Percentiles rank a stretch among this genome's conserved stretches.
These are phyloP conservation scores for Acanthamoeba triangularis DNA, from an alignment of 208 protist species.

Conservation along the genomic window DNA sequence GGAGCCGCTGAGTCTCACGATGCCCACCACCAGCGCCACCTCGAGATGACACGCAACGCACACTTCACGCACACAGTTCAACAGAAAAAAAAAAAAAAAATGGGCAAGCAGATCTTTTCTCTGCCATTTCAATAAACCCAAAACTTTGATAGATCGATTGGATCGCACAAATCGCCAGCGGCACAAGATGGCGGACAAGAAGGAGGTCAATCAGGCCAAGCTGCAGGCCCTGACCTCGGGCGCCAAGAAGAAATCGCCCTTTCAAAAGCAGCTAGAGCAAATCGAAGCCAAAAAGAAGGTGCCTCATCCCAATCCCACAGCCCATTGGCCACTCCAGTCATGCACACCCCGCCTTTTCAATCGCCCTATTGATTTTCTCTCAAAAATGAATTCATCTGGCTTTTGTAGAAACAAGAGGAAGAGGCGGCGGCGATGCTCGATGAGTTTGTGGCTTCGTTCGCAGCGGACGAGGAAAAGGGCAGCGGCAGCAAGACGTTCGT, in stretches of 20 bases:
- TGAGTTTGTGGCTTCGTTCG: constrained; percentile 63
- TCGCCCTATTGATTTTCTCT: background rate
- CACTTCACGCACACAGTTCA: too few relatives aligned
- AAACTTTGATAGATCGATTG: background rate
- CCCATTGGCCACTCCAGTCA: too few relatives aligned
- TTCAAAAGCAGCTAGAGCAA: constrained; percentile 76
- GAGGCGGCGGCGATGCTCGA: constrained; percentile 24
- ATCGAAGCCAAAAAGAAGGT: constrained; percentile 77
- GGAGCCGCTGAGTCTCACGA: too few relatives aligned
- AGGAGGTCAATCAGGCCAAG: constrained; percentile 41
- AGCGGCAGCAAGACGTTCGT: constrained; percentile 65
- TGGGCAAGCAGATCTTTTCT: too few relatives aligned
- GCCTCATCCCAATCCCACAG: background rate
- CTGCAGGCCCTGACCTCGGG: constrained; percentile 26
- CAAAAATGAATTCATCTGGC: too few relatives aligned
- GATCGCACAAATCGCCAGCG: too few relatives aligned
- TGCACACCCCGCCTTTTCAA: background rate
- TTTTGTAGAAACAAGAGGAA: constrained; percentile 57
- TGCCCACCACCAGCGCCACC: too few relatives aligned
- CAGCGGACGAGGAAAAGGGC: background rate
- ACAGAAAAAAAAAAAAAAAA: too few relatives aligned
- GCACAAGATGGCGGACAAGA: constrained; percentile 30
- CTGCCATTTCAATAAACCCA: background rate
- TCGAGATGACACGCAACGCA: too few relatives aligned
- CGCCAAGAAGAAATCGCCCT: constrained; percentile 70